Evolutionary conservation across 2,329 filamentous ascomycete genomes (phyloP).

Genomic region (Berkeleyomyces basicola): DNA sequence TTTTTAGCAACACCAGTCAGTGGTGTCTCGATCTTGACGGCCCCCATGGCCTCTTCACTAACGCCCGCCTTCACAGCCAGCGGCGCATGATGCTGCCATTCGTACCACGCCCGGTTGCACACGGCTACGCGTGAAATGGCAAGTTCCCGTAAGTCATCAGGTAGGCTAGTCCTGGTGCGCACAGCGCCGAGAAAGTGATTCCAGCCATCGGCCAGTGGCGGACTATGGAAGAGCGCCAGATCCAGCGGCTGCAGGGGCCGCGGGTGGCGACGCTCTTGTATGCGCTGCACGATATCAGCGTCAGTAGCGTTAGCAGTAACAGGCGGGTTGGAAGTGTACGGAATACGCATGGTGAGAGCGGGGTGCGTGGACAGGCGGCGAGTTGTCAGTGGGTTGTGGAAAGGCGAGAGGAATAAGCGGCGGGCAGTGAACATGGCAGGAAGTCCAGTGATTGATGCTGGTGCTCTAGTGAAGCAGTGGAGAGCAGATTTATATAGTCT

Average conservation of each 20-base stretch:
- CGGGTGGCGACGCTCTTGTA: conserved; percentile 47
- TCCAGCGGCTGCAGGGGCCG: conserved; percentile 61
- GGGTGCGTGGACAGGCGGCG: not conserved
- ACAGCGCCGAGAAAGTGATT: conserved; percentile 51
- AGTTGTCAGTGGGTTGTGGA: not conserved
- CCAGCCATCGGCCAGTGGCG: conserved; percentile 60
- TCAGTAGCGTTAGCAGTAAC: conserved; percentile 29
- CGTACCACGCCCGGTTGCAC: conserved; percentile 69
- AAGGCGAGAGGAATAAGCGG: not conserved
- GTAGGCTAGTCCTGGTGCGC: conserved; percentile 34
- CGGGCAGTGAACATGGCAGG: not conserved
- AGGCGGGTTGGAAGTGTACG: conserved; percentile 42
- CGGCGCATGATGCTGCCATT: conserved; percentile 67
- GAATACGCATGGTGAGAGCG: conserved; percentile 41
- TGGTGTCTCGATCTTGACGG: conserved; percentile 23
- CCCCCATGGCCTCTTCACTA: conserved; percentile 30
- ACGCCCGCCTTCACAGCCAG: conserved; percentile 44
- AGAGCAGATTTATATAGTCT: no score
- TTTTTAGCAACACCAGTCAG: conserved; percentile 19
- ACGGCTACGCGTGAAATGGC: conserved; percentile 69
- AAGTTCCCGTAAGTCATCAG: conserved; percentile 50
- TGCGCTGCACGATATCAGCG: conserved; percentile 42
- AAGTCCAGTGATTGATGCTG: no score
- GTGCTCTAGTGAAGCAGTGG: no score
- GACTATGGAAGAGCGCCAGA: conserved; percentile 57